Evolutionary conservation across 805 yeast species (phyloP).

Genomic region (Cyberlindnera euphorbiiphila): DNA sequence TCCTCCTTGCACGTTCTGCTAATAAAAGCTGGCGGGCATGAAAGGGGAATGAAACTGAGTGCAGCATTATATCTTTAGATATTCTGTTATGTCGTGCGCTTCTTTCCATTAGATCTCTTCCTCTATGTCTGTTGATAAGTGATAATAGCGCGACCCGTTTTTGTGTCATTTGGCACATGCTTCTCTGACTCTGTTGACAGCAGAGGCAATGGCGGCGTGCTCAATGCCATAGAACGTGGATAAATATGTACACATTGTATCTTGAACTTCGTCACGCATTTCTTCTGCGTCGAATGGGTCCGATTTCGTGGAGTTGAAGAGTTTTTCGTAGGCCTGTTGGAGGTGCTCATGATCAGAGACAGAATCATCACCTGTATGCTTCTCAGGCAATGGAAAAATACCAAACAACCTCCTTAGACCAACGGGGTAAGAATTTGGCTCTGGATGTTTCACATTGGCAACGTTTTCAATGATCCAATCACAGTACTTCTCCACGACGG

Average conservation of each 20-base stretch:
- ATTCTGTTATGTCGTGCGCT: no score
- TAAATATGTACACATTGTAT: background rate
- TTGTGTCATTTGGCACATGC: background rate
- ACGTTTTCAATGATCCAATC: constrained; percentile 44
- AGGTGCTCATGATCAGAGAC: no score
- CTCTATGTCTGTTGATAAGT: no score
- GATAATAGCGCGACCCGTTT: background rate
- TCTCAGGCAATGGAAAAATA: constrained; percentile 22
- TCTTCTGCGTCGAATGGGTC: no score
- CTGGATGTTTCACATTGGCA: constrained; percentile 24
- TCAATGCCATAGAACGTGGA: background rate
- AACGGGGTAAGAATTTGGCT: constrained; percentile 20
- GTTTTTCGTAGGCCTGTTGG: no score
- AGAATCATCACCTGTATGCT: no score
- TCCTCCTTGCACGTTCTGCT: constrained; percentile 6
- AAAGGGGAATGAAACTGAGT: constrained; percentile 3
- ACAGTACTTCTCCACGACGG: constrained; percentile 43
- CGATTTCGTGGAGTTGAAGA: no score
- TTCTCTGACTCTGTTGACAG: background rate
- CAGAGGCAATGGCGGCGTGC: background rate
- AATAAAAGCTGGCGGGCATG: constrained; percentile 12
- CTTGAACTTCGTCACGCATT: background rate
- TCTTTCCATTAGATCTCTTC: no score
- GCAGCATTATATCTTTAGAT: background rate
- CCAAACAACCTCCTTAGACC: constrained; percentile 23